phyloP scores from a whole-genome alignment of 2,329 filamentous ascomycete species.

The Xenoacremonium recifei region DNA sequence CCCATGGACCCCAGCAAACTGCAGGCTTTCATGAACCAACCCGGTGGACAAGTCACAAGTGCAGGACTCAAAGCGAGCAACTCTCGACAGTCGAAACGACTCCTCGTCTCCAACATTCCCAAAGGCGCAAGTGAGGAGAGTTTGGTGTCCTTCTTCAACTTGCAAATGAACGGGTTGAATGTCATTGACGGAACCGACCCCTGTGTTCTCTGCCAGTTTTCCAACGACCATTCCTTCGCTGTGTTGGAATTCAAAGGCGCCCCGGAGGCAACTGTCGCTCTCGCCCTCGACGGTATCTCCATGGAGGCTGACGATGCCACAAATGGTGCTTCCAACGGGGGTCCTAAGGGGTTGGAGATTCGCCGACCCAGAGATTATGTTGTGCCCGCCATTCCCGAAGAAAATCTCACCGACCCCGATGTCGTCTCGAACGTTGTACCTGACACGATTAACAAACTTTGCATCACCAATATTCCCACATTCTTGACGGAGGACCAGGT shows the following conservation, averaged over 20 bases:
- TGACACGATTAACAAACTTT: conserved; percentile 94
- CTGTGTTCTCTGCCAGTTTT: conserved; percentile 79
- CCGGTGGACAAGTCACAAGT: conserved; percentile 67
- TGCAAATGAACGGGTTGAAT: conserved; percentile 95
- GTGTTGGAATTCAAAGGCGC: conserved; percentile 88
- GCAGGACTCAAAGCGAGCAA: conserved; percentile 89
- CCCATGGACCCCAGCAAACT: conserved; percentile 92
- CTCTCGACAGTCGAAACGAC: conserved; percentile 88
- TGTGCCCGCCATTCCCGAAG: conserved; percentile 75
- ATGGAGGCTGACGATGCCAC: conserved; percentile 73
- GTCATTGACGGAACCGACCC: conserved; percentile 81
- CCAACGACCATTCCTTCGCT: conserved; percentile 76
- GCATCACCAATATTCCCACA: conserved; percentile 81
- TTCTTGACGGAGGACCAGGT: conserved; percentile 92
- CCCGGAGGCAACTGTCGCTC: conserved; percentile 83
- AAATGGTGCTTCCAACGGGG: conserved; percentile 52
- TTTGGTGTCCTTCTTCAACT: conserved; percentile 85
- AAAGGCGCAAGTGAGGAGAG: conserved; percentile 69
- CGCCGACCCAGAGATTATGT: conserved; percentile 96
- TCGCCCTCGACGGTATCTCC: conserved; percentile 84
- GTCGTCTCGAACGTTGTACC: conserved; percentile 78
- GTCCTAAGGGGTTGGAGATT: conserved; percentile 66
- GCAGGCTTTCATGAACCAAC: conserved; percentile 93
- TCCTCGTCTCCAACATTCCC: conserved; percentile 84
- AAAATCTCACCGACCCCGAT: conserved; percentile 71